Base-by-base conservation (phyloP, 1,139 yeast species). In the Suhomyces bribrorum region DNA sequence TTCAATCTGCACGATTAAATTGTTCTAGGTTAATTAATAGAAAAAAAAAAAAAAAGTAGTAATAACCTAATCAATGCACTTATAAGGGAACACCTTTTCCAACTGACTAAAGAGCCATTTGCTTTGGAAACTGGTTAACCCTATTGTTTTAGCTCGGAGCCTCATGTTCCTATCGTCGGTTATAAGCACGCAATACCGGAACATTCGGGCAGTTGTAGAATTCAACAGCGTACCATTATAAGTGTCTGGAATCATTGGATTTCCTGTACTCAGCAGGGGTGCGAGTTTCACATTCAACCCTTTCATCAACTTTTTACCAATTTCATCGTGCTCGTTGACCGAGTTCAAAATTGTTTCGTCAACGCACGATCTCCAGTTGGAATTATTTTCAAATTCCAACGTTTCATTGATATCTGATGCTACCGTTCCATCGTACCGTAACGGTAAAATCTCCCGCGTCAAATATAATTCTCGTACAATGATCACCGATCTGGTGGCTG, bases 401-500 rank as follows among this genome's bases (percentile, higher is more conserved):
- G 82, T 69, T 62, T 77, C 75, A 52, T 76, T 76, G 40, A 79
- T 68, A 43, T 76, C 77, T 26, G 73, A 65, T 1, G 83, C 83
- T 33, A 73, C 65, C 0, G 79, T 66, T 14, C 83, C 83, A 55
- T 78, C 81, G 34, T 76, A 77, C 41, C 83, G 62, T 30, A 77
- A 60, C 2, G 78, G 78, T 17, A 71, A 43, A 49, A 77, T 58
- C 39, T 71, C 78, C 45, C 74, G 69, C 32, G 84, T 81, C 20
- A 73, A 59, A 50, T 80, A 81, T 39, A 85, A 63, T 51, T 83
- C 89, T 44, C 90, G 69, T 23, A 84, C 75, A 5, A 84, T 81
- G 13, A 84, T 82, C 13, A 85, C 89, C 2, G 89, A 85, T 41
- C 92, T 66, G 0, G 92, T 84, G 1, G 92, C 92, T 2, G 90